Percentiles rank a stretch among this genome's conserved stretches.
Evolutionary conservation across 352 stramenopile species (phyloP).

Genomic region (Phytophthora crassamura): DNA sequence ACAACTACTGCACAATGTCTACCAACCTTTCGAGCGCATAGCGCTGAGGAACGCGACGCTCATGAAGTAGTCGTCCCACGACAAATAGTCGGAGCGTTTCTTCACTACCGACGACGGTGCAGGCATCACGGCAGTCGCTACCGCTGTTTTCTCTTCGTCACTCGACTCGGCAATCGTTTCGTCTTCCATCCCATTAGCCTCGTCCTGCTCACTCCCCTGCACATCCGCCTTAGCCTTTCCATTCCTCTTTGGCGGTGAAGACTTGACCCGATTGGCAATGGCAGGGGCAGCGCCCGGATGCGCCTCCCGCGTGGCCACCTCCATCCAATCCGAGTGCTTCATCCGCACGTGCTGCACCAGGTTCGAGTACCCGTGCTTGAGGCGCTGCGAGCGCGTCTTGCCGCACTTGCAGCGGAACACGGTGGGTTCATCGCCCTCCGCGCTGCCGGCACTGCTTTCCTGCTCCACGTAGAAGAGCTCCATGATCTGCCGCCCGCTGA

Average conservation of each 20-base stretch:
- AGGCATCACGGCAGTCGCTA: slow-evolving; percentile 2
- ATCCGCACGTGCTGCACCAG: slow-evolving; percentile 70
- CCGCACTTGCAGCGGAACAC: slow-evolving; percentile 71
- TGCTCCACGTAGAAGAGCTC: slow-evolving; percentile 59
- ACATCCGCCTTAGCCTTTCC: slow-evolving; percentile 7
- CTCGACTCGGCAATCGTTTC: slow-evolving; percentile 7
- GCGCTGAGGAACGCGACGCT: slow-evolving; percentile 98
- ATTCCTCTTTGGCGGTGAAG: slow-evolving; percentile 14
- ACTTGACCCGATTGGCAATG: slow-evolving; percentile 25
- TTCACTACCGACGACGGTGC: slow-evolving; percentile 10
- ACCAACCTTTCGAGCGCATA: slow-evolving; percentile 97
- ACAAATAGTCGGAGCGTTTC: slow-evolving; percentile 93
- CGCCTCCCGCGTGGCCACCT: slow-evolving; percentile 27
- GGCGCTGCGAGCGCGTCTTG: slow-evolving; percentile 58
- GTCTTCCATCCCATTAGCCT: slow-evolving; percentile 1
- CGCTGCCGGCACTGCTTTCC: slow-evolving; percentile 1
- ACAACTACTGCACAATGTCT: not conserved
- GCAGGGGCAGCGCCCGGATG: slow-evolving; percentile 29
- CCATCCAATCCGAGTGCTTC: slow-evolving; percentile 71
- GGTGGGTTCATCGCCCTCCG: slow-evolving; percentile 17
- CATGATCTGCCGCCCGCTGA: slow-evolving; percentile 53
- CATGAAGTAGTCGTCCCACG: slow-evolving; percentile 99
- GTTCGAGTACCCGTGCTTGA: slow-evolving; percentile 67
- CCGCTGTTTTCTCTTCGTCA: slow-evolving; percentile 1
- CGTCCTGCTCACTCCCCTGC: not conserved